These are phyloP conservation scores for Poterioochromonas sp. DNA, from an alignment of 352 stramenopile species.

Conservation along the genomic window DNA sequence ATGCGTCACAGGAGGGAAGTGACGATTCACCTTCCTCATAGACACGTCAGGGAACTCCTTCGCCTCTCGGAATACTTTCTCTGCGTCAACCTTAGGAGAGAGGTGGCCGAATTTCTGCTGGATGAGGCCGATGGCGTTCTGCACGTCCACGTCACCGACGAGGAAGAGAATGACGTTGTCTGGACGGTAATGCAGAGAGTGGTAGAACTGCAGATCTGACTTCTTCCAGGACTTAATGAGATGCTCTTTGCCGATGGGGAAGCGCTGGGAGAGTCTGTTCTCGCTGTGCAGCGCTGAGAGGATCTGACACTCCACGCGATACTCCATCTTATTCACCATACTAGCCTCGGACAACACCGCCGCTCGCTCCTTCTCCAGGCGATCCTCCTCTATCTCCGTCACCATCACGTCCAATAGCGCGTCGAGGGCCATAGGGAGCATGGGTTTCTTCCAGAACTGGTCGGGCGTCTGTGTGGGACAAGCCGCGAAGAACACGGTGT, in stretches of 20 bases:
- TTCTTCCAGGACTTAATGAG: constrained; percentile 58
- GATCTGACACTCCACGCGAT: constrained; percentile 75
- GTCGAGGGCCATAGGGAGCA: constrained; percentile 65
- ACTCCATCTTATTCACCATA: constrained; percentile 79
- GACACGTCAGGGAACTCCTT: constrained; percentile 40
- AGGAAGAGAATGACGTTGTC: constrained; percentile 74
- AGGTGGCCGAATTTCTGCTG: constrained; percentile 66
- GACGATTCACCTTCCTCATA: constrained; percentile 64
- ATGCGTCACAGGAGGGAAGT: constrained; percentile 70
- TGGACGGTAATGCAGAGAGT: constrained; percentile 69
- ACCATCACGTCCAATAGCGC: constrained; percentile 65
- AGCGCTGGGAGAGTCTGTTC: constrained; percentile 45
- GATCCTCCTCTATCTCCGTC: constrained; percentile 37
- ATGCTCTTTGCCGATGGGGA: constrained; percentile 60
- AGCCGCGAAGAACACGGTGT: constrained; percentile 74
- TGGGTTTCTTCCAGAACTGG: constrained; percentile 42
- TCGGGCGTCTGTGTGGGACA: constrained; percentile 53
- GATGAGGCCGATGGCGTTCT: constrained; percentile 57
- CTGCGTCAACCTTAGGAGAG: constrained; percentile 52
- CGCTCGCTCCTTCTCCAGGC: constrained; percentile 72
- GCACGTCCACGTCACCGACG: constrained; percentile 61
- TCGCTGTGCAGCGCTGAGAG: constrained; percentile 65
- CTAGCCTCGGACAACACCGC: constrained; percentile 71
- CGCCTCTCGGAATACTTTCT: constrained; percentile 45
- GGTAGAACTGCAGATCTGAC: constrained; percentile 68